A percentile compares a stretch with the other conserved stretches of the same genome.
phyloP scores from a whole-genome alignment of 352 stramenopile genomes.

The Pythium periplocum region DNA sequence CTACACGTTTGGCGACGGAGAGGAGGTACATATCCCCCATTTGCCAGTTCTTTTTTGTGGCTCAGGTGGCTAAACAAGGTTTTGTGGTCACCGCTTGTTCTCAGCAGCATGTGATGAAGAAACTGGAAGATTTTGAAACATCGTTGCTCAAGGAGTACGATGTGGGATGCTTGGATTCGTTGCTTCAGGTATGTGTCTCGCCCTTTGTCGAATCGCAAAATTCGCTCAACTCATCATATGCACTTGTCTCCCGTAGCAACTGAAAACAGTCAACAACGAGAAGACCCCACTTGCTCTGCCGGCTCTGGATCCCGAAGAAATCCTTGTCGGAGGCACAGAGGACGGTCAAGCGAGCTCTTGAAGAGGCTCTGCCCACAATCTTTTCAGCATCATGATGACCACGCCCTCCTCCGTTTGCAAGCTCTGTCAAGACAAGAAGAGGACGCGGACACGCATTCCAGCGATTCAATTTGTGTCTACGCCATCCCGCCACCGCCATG shows the following conservation, averaged over 20 bases:
- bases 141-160: slow-evolving; percentile 87
- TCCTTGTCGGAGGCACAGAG: slow-evolving; percentile 38
- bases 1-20: slow-evolving; percentile 67
- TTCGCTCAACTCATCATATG: neutral
- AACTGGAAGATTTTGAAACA: slow-evolving; percentile 83
- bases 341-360: slow-evolving; percentile 21
- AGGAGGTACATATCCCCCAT: slow-evolving; percentile 53
- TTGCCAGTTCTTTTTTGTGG: neutral
- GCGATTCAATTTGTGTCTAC: too few relatives aligned
- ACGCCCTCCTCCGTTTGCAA: too few relatives aligned
- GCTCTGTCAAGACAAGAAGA: too few relatives aligned
- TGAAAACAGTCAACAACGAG: slow-evolving; percentile 48
- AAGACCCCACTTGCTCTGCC: slow-evolving; percentile 30
- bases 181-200: slow-evolving; percentile 45
- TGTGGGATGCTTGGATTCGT: slow-evolving; percentile 75
- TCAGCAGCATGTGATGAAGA: slow-evolving; percentile 85
- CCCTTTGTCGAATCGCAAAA: too few relatives aligned
- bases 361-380: neutral
- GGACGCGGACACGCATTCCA: too few relatives aligned
- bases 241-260: slow-evolving; percentile 26
- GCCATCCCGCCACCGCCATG: too few relatives aligned
- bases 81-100: slow-evolving; percentile 8
- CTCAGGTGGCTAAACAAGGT: slow-evolving; percentile 1
- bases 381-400: too few relatives aligned
- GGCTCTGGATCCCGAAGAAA: slow-evolving; percentile 52